A percentile compares a stretch with the other conserved stretches of the same genome.
These are phyloP conservation scores for Ormosia emarginata DNA, from an alignment of 306 rosid species.

Conservation along the genomic window DNA sequence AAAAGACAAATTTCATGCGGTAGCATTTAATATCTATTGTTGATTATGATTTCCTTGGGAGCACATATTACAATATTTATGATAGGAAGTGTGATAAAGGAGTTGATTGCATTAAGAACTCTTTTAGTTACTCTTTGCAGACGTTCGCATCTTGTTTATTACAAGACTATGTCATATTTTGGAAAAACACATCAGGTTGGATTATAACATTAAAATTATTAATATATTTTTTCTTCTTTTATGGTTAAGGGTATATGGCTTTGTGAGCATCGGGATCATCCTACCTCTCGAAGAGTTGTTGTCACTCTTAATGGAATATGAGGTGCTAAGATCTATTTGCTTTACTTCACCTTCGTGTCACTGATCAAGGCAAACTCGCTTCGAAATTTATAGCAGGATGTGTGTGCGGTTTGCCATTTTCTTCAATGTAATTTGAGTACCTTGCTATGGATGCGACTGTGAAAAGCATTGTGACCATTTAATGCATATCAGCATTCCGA, in stretches of 20 bases:
- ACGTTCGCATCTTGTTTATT: neutral
- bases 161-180: neutral
- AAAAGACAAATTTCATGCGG: neutral
- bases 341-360: neutral
- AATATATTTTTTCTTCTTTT: neutral
- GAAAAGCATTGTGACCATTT: neutral
- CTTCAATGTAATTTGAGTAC: neutral
- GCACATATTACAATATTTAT: neutral
- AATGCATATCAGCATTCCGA: slow-evolving; percentile 9
- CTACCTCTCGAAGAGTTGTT: slow-evolving; percentile 64
- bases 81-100: neutral
- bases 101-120: neutral
- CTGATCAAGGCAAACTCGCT: neutral
- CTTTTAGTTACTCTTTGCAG: neutral
- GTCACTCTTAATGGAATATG: slow-evolving; percentile 73
- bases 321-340: slow-evolving; percentile 12
- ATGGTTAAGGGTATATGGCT: slow-evolving; percentile 85
- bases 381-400: neutral
- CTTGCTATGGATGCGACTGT: neutral
- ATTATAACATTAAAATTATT: neutral
- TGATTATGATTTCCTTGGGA: neutral
- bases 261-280: slow-evolving; percentile 77
- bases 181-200: neutral
- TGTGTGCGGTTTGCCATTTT: neutral
- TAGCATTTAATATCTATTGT: neutral